Base-by-base conservation (phyloP, 2,329 filamentous ascomycete species). In the Lachnum nothofagi region DNA sequence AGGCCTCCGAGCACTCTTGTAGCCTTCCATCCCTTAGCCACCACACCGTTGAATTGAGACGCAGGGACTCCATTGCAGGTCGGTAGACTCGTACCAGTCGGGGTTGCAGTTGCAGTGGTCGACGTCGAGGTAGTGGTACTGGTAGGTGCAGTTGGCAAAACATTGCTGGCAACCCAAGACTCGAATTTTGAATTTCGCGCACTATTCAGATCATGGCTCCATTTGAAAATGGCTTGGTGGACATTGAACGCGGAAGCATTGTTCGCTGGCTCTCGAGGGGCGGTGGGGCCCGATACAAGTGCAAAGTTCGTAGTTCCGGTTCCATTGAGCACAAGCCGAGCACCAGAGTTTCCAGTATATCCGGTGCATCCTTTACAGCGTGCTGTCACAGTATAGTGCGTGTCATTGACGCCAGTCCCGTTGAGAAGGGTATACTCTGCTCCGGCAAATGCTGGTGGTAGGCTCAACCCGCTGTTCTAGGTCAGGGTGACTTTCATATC, bases 351-450 rank as follows among this genome's bases (percentile, higher is more conserved):
- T 19, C 19, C 41, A 17, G 38, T 29, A 37, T 46, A 52, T 14
- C 29, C 14, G 19, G 46, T 52, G 37, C 46, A 52, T 19, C 50
- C 46, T 44, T 39, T 39, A 38, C 46, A 52, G 17, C 43, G 43
- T 35, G 42, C 46, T 14, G 38, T 52, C 3, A 52, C 33, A 17
- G 50, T 49, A 39, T 25, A 40, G 19, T 52, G 50, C 2, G 47
- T 53, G 17, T 27, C 31, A 39, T 53, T 53, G 22, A 48, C 44
- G 8, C 31, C 38, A 7, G 44, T 50, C 6, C 51, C 51, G n/a
- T 43, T 43, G 5, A 53, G 25, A 38, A 51, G 44, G 23, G 44
- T 51, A 35, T 53, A 53, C 23, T 50, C 44, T 19, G 51, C 47
- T 16, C 22, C 27, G 31, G 33, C 44, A n/a, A 51, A 53, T n/a